Evolutionary conservation across 2,329 filamentous ascomycete species (phyloP), one percentile per base, ranked within the genome.

Genomic region (Phymatotrichopsis omnivora): DNA sequence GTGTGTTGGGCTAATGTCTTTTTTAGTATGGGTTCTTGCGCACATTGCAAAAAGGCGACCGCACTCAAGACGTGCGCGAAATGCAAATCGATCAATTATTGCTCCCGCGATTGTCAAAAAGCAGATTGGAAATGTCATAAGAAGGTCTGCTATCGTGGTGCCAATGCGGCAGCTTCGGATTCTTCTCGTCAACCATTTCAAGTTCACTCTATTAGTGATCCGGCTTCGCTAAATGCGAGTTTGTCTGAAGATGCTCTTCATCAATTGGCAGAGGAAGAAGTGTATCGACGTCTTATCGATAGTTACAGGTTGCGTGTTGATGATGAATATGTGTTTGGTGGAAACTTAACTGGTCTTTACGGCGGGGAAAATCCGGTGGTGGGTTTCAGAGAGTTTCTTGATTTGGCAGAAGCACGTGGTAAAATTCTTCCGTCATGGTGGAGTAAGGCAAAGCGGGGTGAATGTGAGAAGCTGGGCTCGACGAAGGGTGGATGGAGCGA

Each of bases 81-180:
- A 52, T 74, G 71, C 64, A 62, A 61, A n/a, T 52, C 52, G 0
- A 62, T 64, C 0, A 60, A 53, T 20, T 75, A 75, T 60, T 76
- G 72, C 63, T 70, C 68, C 31, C 62, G 62, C 19, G 64, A 67
- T 27, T 75, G 72, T 60, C 68, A 75, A 57, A 70, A 68, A 51
- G 56, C 59, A 2, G 64, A 74, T 56, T 75, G 68, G 69, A 69
- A 70, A 52, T 20, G 12, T 2, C 71, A 75, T 58, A 70, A 70
- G 54, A 65, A 64, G 47, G 49, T 57, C 7, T 73, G 70, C 58
- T 56, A 52, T 34, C 60, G 57, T 49, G 49, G 23, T 57, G 49
- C 56, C n/a, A n/a, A n/a, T n/a, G n/a, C n/a, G n/a, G n/a, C n/a
- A n/a, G n/a, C 38, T 36, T 11, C 24, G 28, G 11, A 30, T 30